These are phyloP conservation scores for Gaertneriomyces sp. DNA, from an alignment of 192 early-diverging fungal genomes.

Conservation along the genomic window DNA sequence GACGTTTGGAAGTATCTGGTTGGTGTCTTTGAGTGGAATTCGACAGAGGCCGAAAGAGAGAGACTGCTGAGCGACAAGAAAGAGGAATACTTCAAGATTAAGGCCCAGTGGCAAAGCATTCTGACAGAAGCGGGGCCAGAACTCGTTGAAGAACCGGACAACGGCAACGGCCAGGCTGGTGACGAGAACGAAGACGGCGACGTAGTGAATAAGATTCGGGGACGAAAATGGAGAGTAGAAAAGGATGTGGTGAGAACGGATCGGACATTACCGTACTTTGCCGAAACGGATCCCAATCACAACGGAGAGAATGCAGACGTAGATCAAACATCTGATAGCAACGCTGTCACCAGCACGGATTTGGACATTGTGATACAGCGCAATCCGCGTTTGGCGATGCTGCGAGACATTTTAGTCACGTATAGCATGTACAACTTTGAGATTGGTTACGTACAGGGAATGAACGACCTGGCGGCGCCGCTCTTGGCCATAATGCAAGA, in stretches of 20 bases:
- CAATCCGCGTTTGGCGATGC: conserved; percentile 75
- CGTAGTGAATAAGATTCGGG: conserved; percentile 47
- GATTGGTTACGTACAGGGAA: conserved; percentile 69
- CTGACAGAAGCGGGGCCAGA: conserved; percentile 29
- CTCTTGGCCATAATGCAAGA: conserved; percentile 83
- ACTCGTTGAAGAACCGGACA: not conserved
- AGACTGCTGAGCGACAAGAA: conserved; percentile 46
- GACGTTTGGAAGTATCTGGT: conserved; percentile 90
- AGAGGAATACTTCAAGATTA: conserved; percentile 38
- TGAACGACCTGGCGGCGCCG: conserved; percentile 92
- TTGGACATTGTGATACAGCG: conserved; percentile 43
- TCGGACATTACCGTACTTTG: conserved; percentile 76
- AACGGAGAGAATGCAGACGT: not conserved
- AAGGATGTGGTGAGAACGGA: conserved; percentile 98
- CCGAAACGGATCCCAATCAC: conserved; percentile 14
- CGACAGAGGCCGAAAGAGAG: conserved; percentile 67
- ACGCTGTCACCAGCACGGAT: conserved; percentile 51
- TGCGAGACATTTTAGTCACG: conserved; percentile 88
- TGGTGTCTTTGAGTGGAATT: conserved; percentile 78
- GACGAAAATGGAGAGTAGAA: conserved; percentile 63
- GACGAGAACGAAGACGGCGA: conserved; percentile 53
- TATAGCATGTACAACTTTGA: conserved; percentile 86
- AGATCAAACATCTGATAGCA: conserved; percentile 33
- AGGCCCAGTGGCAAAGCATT: conserved; percentile 44
- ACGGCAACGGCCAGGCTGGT: conserved; percentile 28